Evolutionary conservation across 805 yeast genomes (phyloP).

Genomic region (Wickerhamiella kurtzmanii): DNA sequence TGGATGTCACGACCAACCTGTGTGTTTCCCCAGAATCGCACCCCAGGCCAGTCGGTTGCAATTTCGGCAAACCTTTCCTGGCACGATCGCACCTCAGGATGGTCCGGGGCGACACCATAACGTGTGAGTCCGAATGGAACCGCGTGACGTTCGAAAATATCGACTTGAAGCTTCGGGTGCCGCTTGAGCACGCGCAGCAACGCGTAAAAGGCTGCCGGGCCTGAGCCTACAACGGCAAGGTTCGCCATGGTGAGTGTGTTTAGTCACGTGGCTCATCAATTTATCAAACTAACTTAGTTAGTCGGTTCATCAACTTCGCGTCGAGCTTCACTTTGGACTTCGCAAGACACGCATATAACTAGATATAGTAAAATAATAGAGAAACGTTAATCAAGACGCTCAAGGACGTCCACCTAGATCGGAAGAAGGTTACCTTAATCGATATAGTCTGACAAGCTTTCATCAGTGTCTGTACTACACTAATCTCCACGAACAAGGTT

Average conservation of each 20-base stretch:
- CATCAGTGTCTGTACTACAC: too few species aligned
- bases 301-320: too few species aligned
- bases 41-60: slow-evolving; percentile 26
- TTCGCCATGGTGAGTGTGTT: background rate
- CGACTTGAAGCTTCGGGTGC: slow-evolving; percentile 34
- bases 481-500: too few species aligned
- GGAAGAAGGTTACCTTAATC: too few species aligned
- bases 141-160: slow-evolving; percentile 72
- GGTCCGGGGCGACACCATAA: slow-evolving; percentile 98
- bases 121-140: slow-evolving; percentile 86
- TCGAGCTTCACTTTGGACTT: too few species aligned
- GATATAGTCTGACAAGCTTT: too few species aligned
- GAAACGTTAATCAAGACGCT: too few species aligned
- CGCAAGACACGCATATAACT: too few species aligned
- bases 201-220: slow-evolving; percentile 94
- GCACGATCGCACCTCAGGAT: slow-evolving; percentile 77
- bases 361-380: too few species aligned
- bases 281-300: too few species aligned
- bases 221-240: slow-evolving; percentile 75
- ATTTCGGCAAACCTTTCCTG: slow-evolving; percentile 56
- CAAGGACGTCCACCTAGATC: too few species aligned
- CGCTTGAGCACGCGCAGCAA: slow-evolving; percentile 56
- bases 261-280: background rate
- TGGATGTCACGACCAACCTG: slow-evolving; percentile 50
- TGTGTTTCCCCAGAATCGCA: slow-evolving; percentile 60